Conservation (phyloP, 1,284 basidiomycete genomes). For the Rhizopogon parksii region DNA sequence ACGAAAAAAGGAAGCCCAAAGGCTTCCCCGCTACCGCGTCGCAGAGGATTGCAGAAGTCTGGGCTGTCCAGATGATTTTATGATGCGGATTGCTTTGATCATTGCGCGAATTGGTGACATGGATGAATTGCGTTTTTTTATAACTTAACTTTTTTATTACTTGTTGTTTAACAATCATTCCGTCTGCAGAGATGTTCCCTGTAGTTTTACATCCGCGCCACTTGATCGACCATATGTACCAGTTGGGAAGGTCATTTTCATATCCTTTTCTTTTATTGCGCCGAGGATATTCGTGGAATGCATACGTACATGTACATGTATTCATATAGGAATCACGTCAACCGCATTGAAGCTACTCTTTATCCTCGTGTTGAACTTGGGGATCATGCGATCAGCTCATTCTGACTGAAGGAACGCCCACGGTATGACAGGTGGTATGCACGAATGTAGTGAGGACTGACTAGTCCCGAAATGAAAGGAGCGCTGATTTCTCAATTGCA, state of each 20-base stretch:
- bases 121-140: neutral
- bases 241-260: neutral
- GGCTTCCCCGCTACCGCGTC: slow-evolving; percentile 2
- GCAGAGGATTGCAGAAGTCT: neutral
- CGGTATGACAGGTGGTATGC: neutral
- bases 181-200: neutral
- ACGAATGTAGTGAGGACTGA: neutral
- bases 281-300: neutral
- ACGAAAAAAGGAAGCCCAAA: slow-evolving; percentile 7
- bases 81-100: neutral
- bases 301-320: neutral
- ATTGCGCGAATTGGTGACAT: neutral
- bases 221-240: neutral
- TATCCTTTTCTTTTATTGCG: neutral
- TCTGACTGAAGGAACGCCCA: neutral
- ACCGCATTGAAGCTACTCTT: neutral
- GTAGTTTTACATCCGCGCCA: neutral
- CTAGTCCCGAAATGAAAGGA: slow-evolving; percentile 1
- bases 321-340: neutral
- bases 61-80: neutral
- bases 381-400: neutral
- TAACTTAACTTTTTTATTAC: slow-evolving; percentile 2
- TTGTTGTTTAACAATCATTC: slow-evolving; percentile 1
- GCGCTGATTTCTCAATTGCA: neutral
- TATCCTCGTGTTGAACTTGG: neutral